These are phyloP conservation scores for Rauvolfia tetraphylla DNA, from an alignment of 257 asterid species.

Conservation along the genomic window DNA sequence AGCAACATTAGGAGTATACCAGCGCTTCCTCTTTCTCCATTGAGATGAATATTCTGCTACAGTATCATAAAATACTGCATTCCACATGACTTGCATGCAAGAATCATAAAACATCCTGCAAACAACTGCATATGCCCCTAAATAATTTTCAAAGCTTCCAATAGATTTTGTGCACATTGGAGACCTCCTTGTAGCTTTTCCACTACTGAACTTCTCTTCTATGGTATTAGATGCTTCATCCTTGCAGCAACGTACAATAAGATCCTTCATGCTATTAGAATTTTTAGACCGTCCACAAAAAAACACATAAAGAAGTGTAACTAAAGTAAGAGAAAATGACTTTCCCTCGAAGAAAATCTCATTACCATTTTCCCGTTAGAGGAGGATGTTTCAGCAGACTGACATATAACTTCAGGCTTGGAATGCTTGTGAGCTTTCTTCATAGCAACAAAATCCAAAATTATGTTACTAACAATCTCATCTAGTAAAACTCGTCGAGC, in stretches of 20 bases:
- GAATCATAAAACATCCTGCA: conserved; percentile 51
- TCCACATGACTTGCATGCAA: conserved; percentile 80
- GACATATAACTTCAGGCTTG: conserved; percentile 34
- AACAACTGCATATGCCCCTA: conserved; percentile 43
- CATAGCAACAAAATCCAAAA: conserved; percentile 52
- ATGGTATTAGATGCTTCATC: conserved; percentile 28
- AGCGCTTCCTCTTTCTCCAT: conserved; percentile 76
- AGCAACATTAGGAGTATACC: conserved; percentile 44
- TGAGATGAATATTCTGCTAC: conserved; percentile 59
- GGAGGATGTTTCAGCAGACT: conserved; percentile 30
- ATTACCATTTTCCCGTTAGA: conserved; percentile 40
- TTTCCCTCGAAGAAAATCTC: conserved; percentile 15
- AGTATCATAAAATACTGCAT: conserved; percentile 60
- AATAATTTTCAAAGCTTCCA: conserved; percentile 78
- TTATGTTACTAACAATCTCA: conserved; percentile 72
- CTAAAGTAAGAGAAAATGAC: conserved; percentile 7
- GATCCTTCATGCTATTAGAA: conserved; percentile 30
- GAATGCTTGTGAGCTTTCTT: conserved; percentile 47
- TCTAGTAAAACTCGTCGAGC: conserved; percentile 80
- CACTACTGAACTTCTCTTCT: conserved; percentile 27
- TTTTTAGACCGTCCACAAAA: conserved; percentile 42
- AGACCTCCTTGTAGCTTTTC: conserved; percentile 29
- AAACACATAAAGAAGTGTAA: conserved; percentile 1
- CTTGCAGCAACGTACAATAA: conserved; percentile 29
- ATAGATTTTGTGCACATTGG: conserved; percentile 49